A percentile compares a stretch with the other conserved stretches of the same genome.
Evolutionary conservation across 2,329 filamentous ascomycete genomes (phyloP).

Genomic region (Ophiosphaerella herpotricha): DNA sequence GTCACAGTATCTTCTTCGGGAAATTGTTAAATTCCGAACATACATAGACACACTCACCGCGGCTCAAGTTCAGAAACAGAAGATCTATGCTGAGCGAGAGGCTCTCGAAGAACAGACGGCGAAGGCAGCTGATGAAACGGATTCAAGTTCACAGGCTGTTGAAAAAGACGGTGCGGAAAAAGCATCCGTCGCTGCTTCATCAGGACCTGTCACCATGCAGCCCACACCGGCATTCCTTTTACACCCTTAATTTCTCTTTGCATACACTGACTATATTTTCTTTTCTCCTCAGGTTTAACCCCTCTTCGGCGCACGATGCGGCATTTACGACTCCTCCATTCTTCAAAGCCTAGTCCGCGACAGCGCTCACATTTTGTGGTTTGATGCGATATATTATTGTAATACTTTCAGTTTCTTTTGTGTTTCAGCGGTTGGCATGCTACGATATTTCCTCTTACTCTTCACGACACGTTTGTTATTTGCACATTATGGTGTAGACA

Average conservation of each 20-base stretch:
- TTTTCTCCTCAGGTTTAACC: slow-evolving; percentile 35
- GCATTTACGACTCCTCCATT: slow-evolving; percentile 43
- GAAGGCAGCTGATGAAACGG: slow-evolving; percentile 15
- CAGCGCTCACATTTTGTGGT: slow-evolving; percentile 35
- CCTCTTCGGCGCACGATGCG: slow-evolving; percentile 43
- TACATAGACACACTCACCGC: slow-evolving; percentile 85
- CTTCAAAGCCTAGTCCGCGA: slow-evolving; percentile 31
- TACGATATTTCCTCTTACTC: slow-evolving; percentile 13
- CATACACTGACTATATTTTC: slow-evolving; percentile 34
- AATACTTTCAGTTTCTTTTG: slow-evolving; percentile 21
- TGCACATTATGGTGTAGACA: background rate
- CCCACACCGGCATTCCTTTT: slow-evolving; percentile 9
- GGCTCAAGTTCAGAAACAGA: slow-evolving; percentile 70
- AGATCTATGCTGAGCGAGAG: slow-evolving; percentile 63
- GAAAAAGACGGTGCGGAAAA: slow-evolving; percentile 43
- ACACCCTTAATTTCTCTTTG: slow-evolving; percentile 14
- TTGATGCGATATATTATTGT: slow-evolving; percentile 29
- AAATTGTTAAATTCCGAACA: slow-evolving; percentile 95
- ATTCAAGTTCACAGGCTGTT: slow-evolving; percentile 10
- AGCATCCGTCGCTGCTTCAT: slow-evolving; percentile 21
- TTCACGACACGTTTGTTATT: background rate
- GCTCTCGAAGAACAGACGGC: slow-evolving; percentile 25
- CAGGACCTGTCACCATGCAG: slow-evolving; percentile 5
- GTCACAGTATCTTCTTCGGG: slow-evolving; percentile 84
- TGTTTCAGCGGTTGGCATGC: slow-evolving; percentile 10